Conservation (phyloP, 2,329 filamentous ascomycete species). For the Fusarium chaquense region DNA sequence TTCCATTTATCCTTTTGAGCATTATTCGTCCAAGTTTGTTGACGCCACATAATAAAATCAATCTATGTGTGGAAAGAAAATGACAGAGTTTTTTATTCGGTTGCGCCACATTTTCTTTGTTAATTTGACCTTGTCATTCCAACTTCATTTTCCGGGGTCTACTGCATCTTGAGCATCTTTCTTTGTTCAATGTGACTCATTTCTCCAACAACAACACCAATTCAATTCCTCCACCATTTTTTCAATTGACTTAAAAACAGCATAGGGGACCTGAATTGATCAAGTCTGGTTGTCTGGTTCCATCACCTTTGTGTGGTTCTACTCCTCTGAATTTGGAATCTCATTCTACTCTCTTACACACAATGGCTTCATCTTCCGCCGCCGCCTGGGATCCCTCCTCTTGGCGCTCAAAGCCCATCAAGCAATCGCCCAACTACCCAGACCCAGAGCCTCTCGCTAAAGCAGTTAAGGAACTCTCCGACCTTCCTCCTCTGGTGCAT, state of each 20-base stretch:
- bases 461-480: constrained; percentile 72
- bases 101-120: constrained; percentile 36
- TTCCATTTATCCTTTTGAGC: background rate
- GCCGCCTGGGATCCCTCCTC: constrained; percentile 70
- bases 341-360: background rate
- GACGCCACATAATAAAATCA: constrained; percentile 23
- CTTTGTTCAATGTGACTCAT: constrained; percentile 38
- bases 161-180: constrained; percentile 13
- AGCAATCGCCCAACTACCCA: constrained; percentile 78
- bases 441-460: constrained; percentile 69
- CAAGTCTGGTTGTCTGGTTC: background rate
- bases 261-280: background rate
- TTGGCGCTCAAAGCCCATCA: constrained; percentile 83
- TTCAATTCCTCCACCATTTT: constrained; percentile 9
- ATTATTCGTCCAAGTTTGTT: constrained; percentile 1
- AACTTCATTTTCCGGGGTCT: constrained; percentile 30
- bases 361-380: constrained; percentile 50
- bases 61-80: constrained; percentile 7
- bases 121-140: constrained; percentile 11
- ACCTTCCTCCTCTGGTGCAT: constrained; percentile 82
- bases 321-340: constrained; percentile 5
- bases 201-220: background rate
- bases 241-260: background rate
- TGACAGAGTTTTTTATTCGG: constrained; percentile 28
- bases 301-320: background rate